These are phyloP conservation scores for Berkeleyomyces basicola DNA, from an alignment of 2,329 filamentous ascomycete genomes.

Conservation along the genomic window DNA sequence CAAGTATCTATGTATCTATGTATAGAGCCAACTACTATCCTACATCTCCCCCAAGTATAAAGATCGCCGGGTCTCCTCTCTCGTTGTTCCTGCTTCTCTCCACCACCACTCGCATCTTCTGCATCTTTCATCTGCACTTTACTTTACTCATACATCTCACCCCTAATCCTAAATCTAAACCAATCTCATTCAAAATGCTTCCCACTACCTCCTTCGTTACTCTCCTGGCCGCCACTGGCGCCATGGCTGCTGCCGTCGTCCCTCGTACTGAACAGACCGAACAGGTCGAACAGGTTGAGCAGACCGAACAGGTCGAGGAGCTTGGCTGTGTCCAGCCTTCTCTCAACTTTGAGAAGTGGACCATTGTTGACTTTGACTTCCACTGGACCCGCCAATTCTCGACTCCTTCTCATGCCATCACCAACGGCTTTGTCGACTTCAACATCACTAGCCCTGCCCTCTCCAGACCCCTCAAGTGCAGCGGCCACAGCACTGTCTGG, in stretches of 20 bases:
- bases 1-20: too few species aligned
- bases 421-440: conserved; percentile 31
- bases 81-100: not conserved
- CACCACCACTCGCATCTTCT: conserved; percentile 5
- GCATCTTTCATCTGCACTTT: not conserved
- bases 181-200: conserved; percentile 9
- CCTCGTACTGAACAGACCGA: not conserved
- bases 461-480: conserved; percentile 24
- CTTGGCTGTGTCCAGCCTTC: conserved; percentile 17
- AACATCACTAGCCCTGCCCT: conserved; percentile 31
- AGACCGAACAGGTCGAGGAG: not conserved
- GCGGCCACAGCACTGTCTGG: conserved; percentile 26
- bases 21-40: too few species aligned
- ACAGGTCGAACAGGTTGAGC: too few species aligned
- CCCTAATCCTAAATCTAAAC: not conserved
- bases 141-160: not conserved
- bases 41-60: not conserved
- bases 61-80: not conserved
- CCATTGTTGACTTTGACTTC: conserved; percentile 29
- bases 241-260: conserved; percentile 3
- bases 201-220: conserved; percentile 1
- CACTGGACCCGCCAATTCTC: conserved; percentile 32
- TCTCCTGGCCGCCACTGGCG: conserved; percentile 8
- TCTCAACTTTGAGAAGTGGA: conserved; percentile 21
- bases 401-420: conserved; percentile 35